phyloP scores from a whole-genome alignment of 2,329 filamentous ascomycete species.

The Orbilia oligospora region DNA sequence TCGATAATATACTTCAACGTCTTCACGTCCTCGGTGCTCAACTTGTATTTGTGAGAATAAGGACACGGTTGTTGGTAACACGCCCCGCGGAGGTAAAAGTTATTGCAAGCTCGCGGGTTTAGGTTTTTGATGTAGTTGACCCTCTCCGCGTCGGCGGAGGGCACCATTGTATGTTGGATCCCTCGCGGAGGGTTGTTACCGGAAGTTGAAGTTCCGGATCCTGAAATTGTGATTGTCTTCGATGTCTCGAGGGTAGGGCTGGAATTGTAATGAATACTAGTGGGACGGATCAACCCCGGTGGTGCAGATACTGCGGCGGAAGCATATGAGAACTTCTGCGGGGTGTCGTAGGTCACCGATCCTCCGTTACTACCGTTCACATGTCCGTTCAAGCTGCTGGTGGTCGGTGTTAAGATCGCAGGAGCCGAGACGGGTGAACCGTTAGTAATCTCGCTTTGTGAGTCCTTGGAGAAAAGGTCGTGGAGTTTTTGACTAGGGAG shows the following conservation, averaged over 20 bases:
- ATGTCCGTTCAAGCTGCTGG: conserved; percentile 32
- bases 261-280: conserved; percentile 54
- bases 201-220: conserved; percentile 5
- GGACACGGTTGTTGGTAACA: conserved; percentile 52
- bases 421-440: conserved; percentile 28
- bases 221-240: conserved; percentile 40
- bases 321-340: conserved; percentile 48
- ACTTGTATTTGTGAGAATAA: conserved; percentile 58
- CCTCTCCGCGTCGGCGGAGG: conserved; percentile 46
- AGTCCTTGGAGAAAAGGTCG: conserved; percentile 45
- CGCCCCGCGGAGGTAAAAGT: conserved; percentile 45
- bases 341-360: not conserved
- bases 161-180: conserved; percentile 50
- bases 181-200: conserved; percentile 30
- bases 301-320: conserved; percentile 42
- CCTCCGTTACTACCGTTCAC: conserved; percentile 16
- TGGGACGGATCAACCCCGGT: conserved; percentile 28
- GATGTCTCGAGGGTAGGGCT: conserved; percentile 37
- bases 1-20: conserved; percentile 59
- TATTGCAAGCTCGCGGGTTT: conserved; percentile 54
- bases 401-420: conserved; percentile 35
- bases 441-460: conserved; percentile 50
- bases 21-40: conserved; percentile 49
- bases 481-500: conserved; percentile 35
- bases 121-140: conserved; percentile 57